Conservation (phyloP, 1,284 basidiomycete species). For the Malassezia sympodialis region DNA sequence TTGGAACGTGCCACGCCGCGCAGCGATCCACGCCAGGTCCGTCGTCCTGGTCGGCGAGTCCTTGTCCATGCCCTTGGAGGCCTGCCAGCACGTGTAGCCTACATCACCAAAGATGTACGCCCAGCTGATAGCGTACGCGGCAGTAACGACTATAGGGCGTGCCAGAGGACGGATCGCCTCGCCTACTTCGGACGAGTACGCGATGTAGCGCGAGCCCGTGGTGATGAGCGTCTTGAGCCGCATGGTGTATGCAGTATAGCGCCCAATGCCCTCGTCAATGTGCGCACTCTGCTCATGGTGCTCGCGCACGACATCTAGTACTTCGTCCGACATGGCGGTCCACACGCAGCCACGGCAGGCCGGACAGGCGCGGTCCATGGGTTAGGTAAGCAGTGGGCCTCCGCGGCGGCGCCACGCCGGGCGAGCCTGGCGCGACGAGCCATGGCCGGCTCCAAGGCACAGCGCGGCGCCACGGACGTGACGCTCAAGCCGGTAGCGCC, state of each 20-base stretch:
- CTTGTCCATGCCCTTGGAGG: conserved; percentile 22
- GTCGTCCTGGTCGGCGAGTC: conserved; percentile 6
- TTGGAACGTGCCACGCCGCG: conserved; percentile 40
- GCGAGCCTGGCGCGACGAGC: no score
- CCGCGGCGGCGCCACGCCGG: background rate
- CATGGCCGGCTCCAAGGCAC: background rate
- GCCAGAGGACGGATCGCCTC: conserved; percentile 85
- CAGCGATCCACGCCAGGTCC: conserved; percentile 26
- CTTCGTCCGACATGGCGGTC: background rate
- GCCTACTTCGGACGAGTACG: conserved; percentile 73
- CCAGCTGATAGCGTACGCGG: conserved; percentile 80
- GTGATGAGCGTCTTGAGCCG: conserved; percentile 34
- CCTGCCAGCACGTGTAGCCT: conserved; percentile 73
- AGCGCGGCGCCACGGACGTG: background rate
- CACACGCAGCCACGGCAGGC: background rate
- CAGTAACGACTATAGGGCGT: conserved; percentile 64
- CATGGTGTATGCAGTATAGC: conserved; percentile 35
- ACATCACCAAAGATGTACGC: conserved; percentile 64
- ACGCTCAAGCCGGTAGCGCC: conserved; percentile 20
- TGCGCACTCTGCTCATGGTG: conserved; percentile 10
- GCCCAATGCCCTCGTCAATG: conserved; percentile 27
- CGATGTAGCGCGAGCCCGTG: conserved; percentile 30
- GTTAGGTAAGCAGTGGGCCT: background rate
- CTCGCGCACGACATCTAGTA: conserved; percentile 1
- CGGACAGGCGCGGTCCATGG: background rate